phyloP scores from a whole-genome alignment of 176 grass and related monocot genomes.

The Ananas comosus region DNA sequence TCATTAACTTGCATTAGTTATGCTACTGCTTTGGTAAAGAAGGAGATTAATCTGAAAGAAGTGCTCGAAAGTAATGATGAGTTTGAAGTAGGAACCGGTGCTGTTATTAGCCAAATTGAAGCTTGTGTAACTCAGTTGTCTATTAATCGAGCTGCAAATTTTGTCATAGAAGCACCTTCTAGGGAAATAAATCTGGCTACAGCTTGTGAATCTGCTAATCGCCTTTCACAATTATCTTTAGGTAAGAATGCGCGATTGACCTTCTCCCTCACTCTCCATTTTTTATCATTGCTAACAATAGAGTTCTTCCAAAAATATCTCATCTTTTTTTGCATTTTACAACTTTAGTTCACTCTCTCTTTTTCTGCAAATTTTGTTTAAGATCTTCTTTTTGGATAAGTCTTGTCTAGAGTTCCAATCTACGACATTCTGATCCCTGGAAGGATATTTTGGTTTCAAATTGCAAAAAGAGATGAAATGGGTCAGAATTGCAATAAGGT shows the following conservation, averaged over 20 bases:
- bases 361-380: too few species aligned
- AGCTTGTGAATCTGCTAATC: conserved; percentile 23
- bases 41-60: conserved; percentile 30
- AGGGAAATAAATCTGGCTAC: conserved; percentile 59
- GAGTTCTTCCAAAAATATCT: too few species aligned
- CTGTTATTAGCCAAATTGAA: conserved; percentile 59
- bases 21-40: conserved; percentile 33
- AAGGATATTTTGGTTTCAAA: too few species aligned
- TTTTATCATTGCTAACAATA: too few species aligned
- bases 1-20: conserved; percentile 66
- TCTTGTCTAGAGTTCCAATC: too few species aligned
- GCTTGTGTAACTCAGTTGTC: conserved; percentile 67
- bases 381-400: too few species aligned
- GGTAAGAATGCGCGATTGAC: conserved; percentile 27
- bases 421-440: too few species aligned
- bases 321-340: too few species aligned
- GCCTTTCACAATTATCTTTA: conserved; percentile 43
- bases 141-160: conserved; percentile 51
- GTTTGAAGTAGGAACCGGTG: conserved; percentile 58
- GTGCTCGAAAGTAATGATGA: conserved; percentile 44
- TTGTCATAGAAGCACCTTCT: conserved; percentile 44
- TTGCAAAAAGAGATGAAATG: too few species aligned
- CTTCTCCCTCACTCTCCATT: too few species aligned
- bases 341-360: too few species aligned
- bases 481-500: not conserved